Evolutionary conservation across 148 eudicot genomes (phyloP).

Genomic region (Rhododendron vialii): DNA sequence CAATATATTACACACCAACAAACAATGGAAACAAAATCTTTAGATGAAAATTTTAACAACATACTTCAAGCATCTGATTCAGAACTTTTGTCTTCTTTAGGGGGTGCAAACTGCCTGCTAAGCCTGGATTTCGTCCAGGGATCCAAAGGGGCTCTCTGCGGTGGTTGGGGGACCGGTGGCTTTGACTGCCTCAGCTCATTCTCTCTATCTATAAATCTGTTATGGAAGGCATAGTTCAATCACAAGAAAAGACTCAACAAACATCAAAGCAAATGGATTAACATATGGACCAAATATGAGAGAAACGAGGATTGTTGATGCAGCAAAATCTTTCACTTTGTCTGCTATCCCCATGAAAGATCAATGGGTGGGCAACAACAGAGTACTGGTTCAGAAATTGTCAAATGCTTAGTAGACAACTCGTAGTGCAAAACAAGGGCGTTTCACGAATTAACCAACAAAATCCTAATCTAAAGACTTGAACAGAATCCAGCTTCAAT

Average conservation of each 20-base stretch:
- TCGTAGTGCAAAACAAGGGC: not conserved
- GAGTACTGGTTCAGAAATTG: not conserved
- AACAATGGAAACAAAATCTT: not conserved
- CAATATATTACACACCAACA: not conserved
- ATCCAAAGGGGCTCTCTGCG: slow-evolving; percentile 72
- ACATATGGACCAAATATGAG: not conserved
- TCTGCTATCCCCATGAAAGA: not conserved
- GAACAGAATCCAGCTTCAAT: not conserved
- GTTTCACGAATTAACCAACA: not conserved
- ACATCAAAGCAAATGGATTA: not conserved
- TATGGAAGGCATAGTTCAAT: not conserved
- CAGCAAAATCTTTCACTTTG: not conserved
- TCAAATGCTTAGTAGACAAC: not conserved
- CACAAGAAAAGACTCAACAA: not conserved
- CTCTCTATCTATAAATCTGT: slow-evolving; percentile 87
- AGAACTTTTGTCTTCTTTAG: slow-evolving; percentile 70
- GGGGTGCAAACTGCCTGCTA: slow-evolving; percentile 72
- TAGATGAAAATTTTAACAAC: not conserved
- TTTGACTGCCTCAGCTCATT: slow-evolving; percentile 89
- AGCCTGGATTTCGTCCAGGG: slow-evolving; percentile 90
- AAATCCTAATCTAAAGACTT: not conserved
- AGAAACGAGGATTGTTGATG: not conserved
- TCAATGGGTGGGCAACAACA: not conserved
- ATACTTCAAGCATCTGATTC: slow-evolving; percentile 38
- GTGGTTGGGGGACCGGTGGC: slow-evolving; percentile 74